Percentiles rank a stretch among this genome's conserved stretches.
phyloP scores from a whole-genome alignment of 2,329 filamentous ascomycete species.

The Colletotrichum sp. region DNA sequence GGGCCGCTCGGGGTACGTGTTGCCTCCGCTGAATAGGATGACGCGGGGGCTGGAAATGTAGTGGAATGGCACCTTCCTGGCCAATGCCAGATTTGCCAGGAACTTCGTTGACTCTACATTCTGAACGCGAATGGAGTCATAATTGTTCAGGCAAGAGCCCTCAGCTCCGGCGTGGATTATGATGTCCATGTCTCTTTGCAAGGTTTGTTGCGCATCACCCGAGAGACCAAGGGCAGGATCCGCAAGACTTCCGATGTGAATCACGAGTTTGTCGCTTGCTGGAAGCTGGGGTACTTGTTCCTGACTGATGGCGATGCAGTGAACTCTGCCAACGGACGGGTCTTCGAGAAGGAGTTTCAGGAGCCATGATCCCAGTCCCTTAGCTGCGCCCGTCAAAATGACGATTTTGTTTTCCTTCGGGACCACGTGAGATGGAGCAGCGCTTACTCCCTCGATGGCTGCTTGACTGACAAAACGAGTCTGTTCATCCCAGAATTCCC shows the following conservation, averaged over 20 bases:
- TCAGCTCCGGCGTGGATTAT: constrained; percentile 57
- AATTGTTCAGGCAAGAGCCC: constrained; percentile 35
- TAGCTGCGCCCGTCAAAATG: constrained; percentile 43
- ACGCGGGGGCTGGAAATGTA: constrained; percentile 42
- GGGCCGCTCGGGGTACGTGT: constrained; percentile 20
- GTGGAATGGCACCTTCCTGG: constrained; percentile 27
- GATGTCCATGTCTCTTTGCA: constrained; percentile 33
- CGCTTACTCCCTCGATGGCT: neutral
- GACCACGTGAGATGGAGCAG: neutral
- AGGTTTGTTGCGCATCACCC: neutral
- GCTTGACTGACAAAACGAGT: constrained; percentile 4
- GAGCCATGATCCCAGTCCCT: constrained; percentile 44
- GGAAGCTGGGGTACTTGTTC: constrained; percentile 4
- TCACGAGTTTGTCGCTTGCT: constrained; percentile 30
- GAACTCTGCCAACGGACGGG: constrained; percentile 36
- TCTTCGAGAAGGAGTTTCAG: constrained; percentile 38
- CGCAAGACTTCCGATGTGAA: constrained; percentile 41
- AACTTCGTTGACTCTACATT: constrained; percentile 36
- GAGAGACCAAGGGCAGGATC: constrained; percentile 41
- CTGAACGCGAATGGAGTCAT: constrained; percentile 26
- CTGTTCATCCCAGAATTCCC: constrained; percentile 32
- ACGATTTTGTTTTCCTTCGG: constrained; percentile 23
- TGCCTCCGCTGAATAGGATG: neutral
- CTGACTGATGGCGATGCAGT: constrained; percentile 46
- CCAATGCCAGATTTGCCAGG: constrained; percentile 27